Evolutionary conservation across 805 yeast genomes (phyloP), one percentile per base, ranked within the genome.

Genomic region (Sugiyamaella chiloensis): DNA sequence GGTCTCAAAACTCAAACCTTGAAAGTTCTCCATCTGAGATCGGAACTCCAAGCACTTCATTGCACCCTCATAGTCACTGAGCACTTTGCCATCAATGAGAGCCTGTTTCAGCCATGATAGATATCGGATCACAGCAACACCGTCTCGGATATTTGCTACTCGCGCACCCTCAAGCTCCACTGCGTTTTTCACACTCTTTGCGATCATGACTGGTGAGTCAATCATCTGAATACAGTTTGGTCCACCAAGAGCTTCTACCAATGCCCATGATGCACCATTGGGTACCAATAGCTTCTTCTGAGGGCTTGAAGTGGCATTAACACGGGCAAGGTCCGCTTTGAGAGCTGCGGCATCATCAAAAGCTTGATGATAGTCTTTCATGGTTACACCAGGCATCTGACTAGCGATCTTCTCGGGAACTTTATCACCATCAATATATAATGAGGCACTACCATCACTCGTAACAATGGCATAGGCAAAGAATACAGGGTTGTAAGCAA

Each of bases 401-500:
- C 55, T 53, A 14, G 63, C 54, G 20, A 75, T 65, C 4, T 69
- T 70, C 8, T 65, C 66, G 30, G 64, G 53, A 44, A 76, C 56
- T 56, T 73, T 74, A 47, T 68, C 56, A 50, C 70, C 66, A 52
- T 84, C 78, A 5, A 81, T 68, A 60, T 83, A 87, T 12, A 87
- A 66, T 3, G 61, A 59, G 2, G 81, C 76, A 19, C 46, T 40
- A 2, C 59, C 55, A 2, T 68, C 67, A 9, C 60, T 68, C 14
- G 76, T 67, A 24, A 83, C 70, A 8, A 83, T 64, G 1, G 79
- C 70, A 57, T 81, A 85, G 6, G 90, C 72, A 66, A 81, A 88
- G 63, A 91, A 93, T 1, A 89, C 91, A 0, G 98, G 97, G 59
- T 84, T 83, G 62, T 76, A 91, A 3, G 82, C 83, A 50, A 91